Base-by-base conservation (phyloP, 2,329 filamentous ascomycete species). In the Oidium heveae region DNA sequence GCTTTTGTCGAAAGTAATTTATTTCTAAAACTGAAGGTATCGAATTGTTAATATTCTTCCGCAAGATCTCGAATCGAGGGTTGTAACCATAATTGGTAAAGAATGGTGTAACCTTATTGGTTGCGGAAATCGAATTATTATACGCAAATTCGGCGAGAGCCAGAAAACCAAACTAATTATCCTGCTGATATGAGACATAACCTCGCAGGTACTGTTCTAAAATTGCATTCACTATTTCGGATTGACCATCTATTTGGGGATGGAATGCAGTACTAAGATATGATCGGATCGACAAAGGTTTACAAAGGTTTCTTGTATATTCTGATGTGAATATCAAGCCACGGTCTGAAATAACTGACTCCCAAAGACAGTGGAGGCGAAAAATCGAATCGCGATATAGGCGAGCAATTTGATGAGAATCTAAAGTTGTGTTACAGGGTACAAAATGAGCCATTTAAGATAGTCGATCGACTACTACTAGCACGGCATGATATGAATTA, bases 171-270 rank as follows among this genome's bases (percentile, higher is more conserved):
- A 52, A 47, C 53, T 46, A 57, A 16, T 58, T 54, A 18, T 58
- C 36, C 34, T 57, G 18, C 16, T 55, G 32, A 36, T 58, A 54
- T 32, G 57, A 56, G 6, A 54, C 18, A 52, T 58, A 58, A 9
- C 18, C 50, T 18, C 47, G 2, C 4, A 58, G 22, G 16, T 58
- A 58, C 6, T 15, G 4, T 34, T 58, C 46, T 2, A 57, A 9
- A 22, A 46, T 54, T 4, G 55, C 8, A 41, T 56, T 58, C 22
- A 49, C 15, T 24, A 44, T 16, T 34, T 56, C 52, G 15, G 13
- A 56, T 32, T 54, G 8, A 3, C 53, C 34, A 36, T 57, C 37
- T 24, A 22, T 59, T 39, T 58, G 37, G 0, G 39, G 55, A n/a
- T 57, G 22, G 39, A 59, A 58, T 13, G 37, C 32, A n/a, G 51